Evolutionary conservation across 371 early-diverging fungal species (phyloP), one percentile per base, ranked within the genome.

Genomic region (Apophysomyces variabilis): DNA sequence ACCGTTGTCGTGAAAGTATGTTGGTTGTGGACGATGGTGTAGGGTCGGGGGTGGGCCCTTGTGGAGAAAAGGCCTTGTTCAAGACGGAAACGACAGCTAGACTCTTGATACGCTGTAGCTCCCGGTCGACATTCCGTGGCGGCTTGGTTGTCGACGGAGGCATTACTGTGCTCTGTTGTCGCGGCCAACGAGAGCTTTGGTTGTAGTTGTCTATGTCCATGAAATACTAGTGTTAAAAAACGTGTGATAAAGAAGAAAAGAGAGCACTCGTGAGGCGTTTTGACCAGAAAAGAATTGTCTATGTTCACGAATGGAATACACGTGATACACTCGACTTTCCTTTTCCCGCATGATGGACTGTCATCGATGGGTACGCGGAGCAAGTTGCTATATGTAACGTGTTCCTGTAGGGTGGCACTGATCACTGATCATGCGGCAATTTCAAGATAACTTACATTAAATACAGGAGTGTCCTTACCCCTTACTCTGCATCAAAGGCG

Each of bases 61-160:
- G 63, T 60, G 18, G 62, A 62, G 38, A 61, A 37, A 75, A 75
- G 2, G 54, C 61, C 45, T 75, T 75, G 35, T 75, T 75, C 7
- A 75, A 44, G 3, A 75, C 75, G 2, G 75, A 75, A 1, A 75
- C 75, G 14, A 75, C 75, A 4, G 67, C 75, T 32, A 75, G n/a
- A 26, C 75, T 75, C 58, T 75, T 75, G 38, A 75, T 68, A 16
- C 72, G 64, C 11, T 75, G 67, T 5, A 75, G 69, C 21, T 75
- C 75, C 43, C 65, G 68, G 38, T 75, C 75, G 5, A 66, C 66
- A 11, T 72, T 65, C 26, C 69, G 64, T 46, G 58, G 41, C 32
- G 59, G 45, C 1, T 5, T 50, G 32, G 21, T 50, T 50, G 54
- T 9, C 5, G 54, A 50, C 1, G 54, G 35, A 21, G 54, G 54